phyloP scores from a whole-genome alignment of 371 early-diverging fungal species.

The Smittium mucronatum region DNA sequence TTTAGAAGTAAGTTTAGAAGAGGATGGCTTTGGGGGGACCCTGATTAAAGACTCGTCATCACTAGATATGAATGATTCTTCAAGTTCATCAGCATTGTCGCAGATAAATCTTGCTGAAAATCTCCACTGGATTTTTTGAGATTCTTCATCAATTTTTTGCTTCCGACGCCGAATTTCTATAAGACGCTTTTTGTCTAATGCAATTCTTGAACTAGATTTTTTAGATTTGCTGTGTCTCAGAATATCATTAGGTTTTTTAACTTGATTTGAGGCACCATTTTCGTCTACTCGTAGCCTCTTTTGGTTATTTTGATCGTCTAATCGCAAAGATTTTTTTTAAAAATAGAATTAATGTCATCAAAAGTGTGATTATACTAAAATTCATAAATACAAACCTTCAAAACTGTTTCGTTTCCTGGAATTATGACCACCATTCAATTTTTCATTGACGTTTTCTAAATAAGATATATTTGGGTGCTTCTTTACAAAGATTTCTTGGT shows the following conservation, averaged over 20 bases:
- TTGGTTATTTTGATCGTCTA: too few species aligned
- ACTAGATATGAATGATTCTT: background rate
- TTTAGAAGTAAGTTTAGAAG: background rate
- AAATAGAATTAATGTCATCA: too few species aligned
- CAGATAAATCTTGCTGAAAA: background rate
- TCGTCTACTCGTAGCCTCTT: background rate
- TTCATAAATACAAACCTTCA: too few species aligned
- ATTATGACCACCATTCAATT: too few species aligned
- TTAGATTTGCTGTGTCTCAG: background rate
- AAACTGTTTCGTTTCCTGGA: too few species aligned
- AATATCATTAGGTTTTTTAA: background rate
- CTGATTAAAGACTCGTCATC: background rate
- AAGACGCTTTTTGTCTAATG: background rate
- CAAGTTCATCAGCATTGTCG: background rate
- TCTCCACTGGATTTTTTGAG: background rate
- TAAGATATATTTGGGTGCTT: too few species aligned
- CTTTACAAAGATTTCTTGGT: too few species aligned
- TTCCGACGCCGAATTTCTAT: background rate
- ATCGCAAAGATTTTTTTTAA: too few species aligned
- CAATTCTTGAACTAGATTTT: background rate
- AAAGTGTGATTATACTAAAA: too few species aligned
- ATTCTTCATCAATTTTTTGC: background rate
- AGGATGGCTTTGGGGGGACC: background rate
- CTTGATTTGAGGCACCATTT: background rate
- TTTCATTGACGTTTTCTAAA: too few species aligned